These are phyloP conservation scores for Cucurbita pepo DNA, from an alignment of 306 rosid genomes.

Conservation along the genomic window DNA sequence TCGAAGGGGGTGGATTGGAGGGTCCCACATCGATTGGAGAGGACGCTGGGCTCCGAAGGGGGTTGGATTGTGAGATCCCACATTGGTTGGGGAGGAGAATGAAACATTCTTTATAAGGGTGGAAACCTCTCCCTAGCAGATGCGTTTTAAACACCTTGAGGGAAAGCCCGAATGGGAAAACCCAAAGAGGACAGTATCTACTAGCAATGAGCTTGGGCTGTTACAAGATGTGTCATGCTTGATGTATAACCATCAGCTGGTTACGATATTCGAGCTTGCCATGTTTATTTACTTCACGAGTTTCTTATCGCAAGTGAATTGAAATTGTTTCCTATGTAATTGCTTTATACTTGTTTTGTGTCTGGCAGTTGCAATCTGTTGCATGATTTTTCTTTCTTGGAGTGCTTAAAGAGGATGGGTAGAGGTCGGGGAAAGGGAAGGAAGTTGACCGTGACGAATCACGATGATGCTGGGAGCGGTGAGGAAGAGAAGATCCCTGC, in stretches of 20 bases:
- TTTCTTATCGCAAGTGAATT: neutral
- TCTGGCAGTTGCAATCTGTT: slow-evolving; percentile 30
- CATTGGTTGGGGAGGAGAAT: no score
- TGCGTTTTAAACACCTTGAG: no score
- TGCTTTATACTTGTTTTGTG: neutral
- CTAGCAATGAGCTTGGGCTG: no score
- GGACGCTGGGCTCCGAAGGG: no score
- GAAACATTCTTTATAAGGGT: no score
- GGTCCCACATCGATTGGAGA: no score
- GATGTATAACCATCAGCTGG: neutral
- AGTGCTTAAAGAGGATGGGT: slow-evolving; percentile 31
- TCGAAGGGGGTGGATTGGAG: no score
- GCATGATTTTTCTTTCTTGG: slow-evolving; percentile 26
- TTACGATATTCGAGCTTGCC: neutral
- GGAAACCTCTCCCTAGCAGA: no score
- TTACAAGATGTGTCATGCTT: neutral
- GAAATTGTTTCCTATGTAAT: neutral
- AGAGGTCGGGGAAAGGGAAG: slow-evolving; percentile 43
- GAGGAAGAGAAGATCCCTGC: slow-evolving; percentile 42
- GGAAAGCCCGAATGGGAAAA: no score
- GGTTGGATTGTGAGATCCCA: no score
- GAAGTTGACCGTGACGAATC: slow-evolving; percentile 24
- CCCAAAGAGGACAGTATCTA: no score
- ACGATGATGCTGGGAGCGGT: slow-evolving; percentile 33
- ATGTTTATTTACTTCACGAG: neutral